A percentile compares a stretch with the other conserved stretches of the same genome.
These are phyloP conservation scores for Lojkania enalia DNA, from an alignment of 2,329 filamentous ascomycete genomes.

Conservation along the genomic window DNA sequence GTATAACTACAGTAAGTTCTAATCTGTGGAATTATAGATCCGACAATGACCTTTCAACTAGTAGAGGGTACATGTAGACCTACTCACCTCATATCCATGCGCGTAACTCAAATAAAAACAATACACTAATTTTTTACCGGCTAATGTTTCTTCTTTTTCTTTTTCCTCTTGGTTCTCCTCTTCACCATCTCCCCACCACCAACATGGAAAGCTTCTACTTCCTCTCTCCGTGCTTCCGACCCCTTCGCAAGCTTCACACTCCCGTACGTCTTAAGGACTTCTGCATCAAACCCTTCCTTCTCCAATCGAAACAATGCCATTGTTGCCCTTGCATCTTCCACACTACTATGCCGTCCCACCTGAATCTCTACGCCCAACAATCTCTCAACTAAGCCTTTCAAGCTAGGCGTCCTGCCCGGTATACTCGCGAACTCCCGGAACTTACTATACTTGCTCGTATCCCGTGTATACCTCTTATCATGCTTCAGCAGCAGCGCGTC, in stretches of 20 bases:
- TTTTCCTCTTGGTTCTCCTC: constrained; percentile 42
- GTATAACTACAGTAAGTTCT: too few relatives aligned
- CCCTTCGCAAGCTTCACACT: constrained; percentile 28
- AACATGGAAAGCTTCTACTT: constrained; percentile 16
- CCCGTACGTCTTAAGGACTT: constrained; percentile 68
- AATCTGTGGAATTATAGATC: too few relatives aligned
- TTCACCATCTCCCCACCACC: constrained; percentile 27
- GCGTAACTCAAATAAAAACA: too few relatives aligned
- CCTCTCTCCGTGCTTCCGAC: constrained; percentile 23
- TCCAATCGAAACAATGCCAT: constrained; percentile 86
- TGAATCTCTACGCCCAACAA: constrained; percentile 64
- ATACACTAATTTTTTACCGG: too few relatives aligned
- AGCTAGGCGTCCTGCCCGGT: constrained; percentile 67
- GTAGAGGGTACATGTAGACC: too few relatives aligned
- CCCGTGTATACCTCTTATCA: constrained; percentile 75
- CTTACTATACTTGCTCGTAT: constrained; percentile 76
- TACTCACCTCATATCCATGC: too few relatives aligned
- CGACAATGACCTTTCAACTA: too few relatives aligned
- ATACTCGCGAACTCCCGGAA: constrained; percentile 69
- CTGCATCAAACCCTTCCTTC: constrained; percentile 83
- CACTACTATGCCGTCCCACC: constrained; percentile 61
- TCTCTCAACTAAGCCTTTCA: constrained; percentile 63
- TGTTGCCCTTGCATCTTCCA: constrained; percentile 81
- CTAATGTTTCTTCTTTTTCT: constrained; percentile 45
- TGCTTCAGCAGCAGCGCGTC: constrained; percentile 77